Evolutionary conservation across 176 grass and related monocot species (phyloP), one percentile per base, ranked within the genome.

Genomic region (Phoenix roebelenii): DNA sequence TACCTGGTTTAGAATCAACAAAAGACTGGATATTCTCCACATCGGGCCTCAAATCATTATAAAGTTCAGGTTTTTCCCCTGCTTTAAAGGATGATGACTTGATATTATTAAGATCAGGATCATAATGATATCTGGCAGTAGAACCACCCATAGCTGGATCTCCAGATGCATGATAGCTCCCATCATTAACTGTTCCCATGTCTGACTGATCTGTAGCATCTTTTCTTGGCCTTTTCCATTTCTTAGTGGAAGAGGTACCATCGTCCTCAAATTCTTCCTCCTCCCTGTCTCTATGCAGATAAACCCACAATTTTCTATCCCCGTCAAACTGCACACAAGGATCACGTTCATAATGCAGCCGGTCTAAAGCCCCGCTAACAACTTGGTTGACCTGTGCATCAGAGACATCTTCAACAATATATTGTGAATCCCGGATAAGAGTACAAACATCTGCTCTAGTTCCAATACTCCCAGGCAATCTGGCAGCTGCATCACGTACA

Each of bases 251-350:
- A 32, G 87, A 92, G 16, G 93, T 98, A 24, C 93, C 93, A 71
- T 98, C 93, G 72, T 98, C 93, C 77, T 98, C 93, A 78, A 98
- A 98, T 85, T 98, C 93, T 72, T 98, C 93, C 74, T 98, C 93
- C 52, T 92, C 93, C 76, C 93, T 92, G 54, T 89, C 87, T 69
- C 82, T 92, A 72, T 98, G 93, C 54, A 98, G 80, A 73, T 98
- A 98, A 23, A 86, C 89, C 93, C 93, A 98, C 79, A 98, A 58
- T 58, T 98, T 98, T 73, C 86, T 92, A 69, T 98, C 93, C 73
- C 77, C 83, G 73, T 98, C 93, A 77, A 88, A 98, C 56, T 85
- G 79, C 24, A 98, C 93, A 54, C 88, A 98, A 55, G 93, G 93
- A 74, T 98, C 93, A 3, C 93, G 78, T 56, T 98, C 93, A 64